Percentiles rank a stretch among this genome's conserved stretches.
These are phyloP conservation scores for Aspergillus udagawae DNA, from an alignment of 2,329 filamentous ascomycete genomes.

Conservation along the genomic window DNA sequence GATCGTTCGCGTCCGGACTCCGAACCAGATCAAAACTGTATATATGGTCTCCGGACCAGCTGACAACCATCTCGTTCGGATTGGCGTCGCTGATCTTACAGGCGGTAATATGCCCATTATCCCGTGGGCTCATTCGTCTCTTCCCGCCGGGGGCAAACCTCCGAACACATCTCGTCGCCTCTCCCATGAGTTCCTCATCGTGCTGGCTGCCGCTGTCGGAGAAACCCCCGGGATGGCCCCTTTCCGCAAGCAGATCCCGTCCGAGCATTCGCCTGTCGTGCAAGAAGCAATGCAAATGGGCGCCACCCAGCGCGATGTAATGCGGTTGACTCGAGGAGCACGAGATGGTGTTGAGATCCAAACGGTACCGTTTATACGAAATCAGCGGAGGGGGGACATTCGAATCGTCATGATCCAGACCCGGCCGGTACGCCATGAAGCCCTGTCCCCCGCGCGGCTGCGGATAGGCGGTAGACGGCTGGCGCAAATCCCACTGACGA, in stretches of 20 bases:
- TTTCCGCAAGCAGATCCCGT: constrained; percentile 53
- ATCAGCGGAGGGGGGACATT: constrained; percentile 61
- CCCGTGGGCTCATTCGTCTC: constrained; percentile 40
- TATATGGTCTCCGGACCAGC: constrained; percentile 65
- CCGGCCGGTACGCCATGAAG: constrained; percentile 39
- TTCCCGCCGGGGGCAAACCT: constrained; percentile 63
- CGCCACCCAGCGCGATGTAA: constrained; percentile 66
- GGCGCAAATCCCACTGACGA: constrained; percentile 63
- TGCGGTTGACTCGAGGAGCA: constrained; percentile 64
- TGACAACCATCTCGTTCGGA: constrained; percentile 64
- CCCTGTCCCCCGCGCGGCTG: constrained; percentile 44
- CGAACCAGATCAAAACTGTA: constrained; percentile 63
- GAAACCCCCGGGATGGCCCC: constrained; percentile 42
- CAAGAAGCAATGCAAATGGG: constrained; percentile 64
- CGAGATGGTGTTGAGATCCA: constrained; percentile 66
- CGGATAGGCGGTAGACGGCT: constrained; percentile 62
- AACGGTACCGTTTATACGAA: constrained; percentile 59
- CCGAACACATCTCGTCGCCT: constrained; percentile 62
- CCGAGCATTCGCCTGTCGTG: constrained; percentile 67
- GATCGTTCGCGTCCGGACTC: constrained; percentile 52
- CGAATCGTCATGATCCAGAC: constrained; percentile 43
- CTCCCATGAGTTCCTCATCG: constrained; percentile 53
- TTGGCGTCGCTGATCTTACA: constrained; percentile 68
- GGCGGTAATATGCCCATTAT: constrained; percentile 64
- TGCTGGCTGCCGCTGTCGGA: constrained; percentile 41